Percentiles rank a stretch among this genome's conserved stretches.
Evolutionary conservation across 306 rosid species (phyloP).

Genomic region (Arachis hypogaea): DNA sequence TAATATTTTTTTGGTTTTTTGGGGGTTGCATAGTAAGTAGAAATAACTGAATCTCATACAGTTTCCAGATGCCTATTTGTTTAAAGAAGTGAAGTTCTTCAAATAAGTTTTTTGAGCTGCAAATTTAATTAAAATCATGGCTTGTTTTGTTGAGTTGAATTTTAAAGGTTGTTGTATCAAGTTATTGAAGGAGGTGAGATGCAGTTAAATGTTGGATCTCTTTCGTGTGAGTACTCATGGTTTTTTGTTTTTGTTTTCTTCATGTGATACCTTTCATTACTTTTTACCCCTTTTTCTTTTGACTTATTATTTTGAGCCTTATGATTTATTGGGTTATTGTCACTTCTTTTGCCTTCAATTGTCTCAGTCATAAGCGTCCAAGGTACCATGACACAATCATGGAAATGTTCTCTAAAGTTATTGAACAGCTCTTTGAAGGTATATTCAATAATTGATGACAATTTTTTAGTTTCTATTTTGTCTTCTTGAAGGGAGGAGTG

Average conservation of each 20-base stretch:
- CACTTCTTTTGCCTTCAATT: not conserved
- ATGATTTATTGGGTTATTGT: conserved; percentile 32
- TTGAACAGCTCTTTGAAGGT: conserved; percentile 69
- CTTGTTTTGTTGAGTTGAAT: not conserved
- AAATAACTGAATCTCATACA: conserved; percentile 5
- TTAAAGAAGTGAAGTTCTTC: conserved; percentile 32
- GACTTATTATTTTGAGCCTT: not conserved
- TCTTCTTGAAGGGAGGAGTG: conserved; percentile 3
- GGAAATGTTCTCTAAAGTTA: conserved; percentile 51
- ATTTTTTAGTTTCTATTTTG: conserved; percentile 29
- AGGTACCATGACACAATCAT: conserved; percentile 41
- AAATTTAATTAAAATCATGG: conserved; percentile 30
- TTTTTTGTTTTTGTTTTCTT: too few species aligned
- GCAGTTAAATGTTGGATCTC: too few species aligned
- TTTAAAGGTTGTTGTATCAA: too few species aligned
- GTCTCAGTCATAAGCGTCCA: conserved; percentile 42
- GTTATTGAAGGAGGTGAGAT: too few species aligned
- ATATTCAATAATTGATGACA: conserved; percentile 10
- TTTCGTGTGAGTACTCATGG: conserved; percentile 51
- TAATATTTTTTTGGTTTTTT: too few species aligned
- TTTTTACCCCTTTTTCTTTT: conserved; percentile 10
- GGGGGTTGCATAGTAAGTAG: too few species aligned
- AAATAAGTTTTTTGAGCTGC: conserved; percentile 5
- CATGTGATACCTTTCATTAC: not conserved
- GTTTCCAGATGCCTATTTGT: conserved; percentile 21